Conservation (phyloP, 2,329 filamentous ascomycete genomes). For the Gaeumannomyces sp. region DNA sequence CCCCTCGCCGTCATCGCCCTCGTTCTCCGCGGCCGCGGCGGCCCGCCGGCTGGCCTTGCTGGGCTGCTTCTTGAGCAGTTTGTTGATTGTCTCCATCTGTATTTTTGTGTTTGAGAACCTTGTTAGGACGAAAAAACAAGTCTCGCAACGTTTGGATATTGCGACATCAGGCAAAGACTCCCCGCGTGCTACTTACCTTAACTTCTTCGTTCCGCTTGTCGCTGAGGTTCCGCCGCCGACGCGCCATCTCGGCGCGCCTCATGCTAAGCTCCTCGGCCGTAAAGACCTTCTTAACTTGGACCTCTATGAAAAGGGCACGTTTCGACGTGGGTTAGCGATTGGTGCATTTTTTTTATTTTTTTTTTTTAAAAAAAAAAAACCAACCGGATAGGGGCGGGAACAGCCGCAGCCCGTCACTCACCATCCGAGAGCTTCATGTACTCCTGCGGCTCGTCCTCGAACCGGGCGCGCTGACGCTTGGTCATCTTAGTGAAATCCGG, state of each 20-base stretch:
- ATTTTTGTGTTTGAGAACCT: background rate
- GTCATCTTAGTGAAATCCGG: conserved; percentile 56
- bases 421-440: conserved; percentile 57
- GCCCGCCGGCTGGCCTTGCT: conserved; percentile 60
- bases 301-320: conserved; percentile 35
- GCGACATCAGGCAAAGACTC: background rate
- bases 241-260: conserved; percentile 57
- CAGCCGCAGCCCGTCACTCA: conserved; percentile 23
- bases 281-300: conserved; percentile 57
- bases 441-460: conserved; percentile 46
- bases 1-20: conserved; percentile 31
- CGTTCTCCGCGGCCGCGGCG: conserved; percentile 31
- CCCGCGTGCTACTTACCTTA: conserved; percentile 37
- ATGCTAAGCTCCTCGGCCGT: conserved; percentile 57
- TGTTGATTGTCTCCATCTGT: conserved; percentile 87
- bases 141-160: no score
- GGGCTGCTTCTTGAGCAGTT: conserved; percentile 78
- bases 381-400: background rate
- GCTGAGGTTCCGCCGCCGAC: conserved; percentile 54
- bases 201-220: conserved; percentile 60
- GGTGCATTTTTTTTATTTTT: no score
- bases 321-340: conserved; percentile 14
- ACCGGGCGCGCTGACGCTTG: conserved; percentile 52
- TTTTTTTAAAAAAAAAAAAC: background rate
- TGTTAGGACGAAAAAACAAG: background rate